phyloP scores from a whole-genome alignment of 495 filamentous ascomycete species.

The Pyrenula massariospora region DNA sequence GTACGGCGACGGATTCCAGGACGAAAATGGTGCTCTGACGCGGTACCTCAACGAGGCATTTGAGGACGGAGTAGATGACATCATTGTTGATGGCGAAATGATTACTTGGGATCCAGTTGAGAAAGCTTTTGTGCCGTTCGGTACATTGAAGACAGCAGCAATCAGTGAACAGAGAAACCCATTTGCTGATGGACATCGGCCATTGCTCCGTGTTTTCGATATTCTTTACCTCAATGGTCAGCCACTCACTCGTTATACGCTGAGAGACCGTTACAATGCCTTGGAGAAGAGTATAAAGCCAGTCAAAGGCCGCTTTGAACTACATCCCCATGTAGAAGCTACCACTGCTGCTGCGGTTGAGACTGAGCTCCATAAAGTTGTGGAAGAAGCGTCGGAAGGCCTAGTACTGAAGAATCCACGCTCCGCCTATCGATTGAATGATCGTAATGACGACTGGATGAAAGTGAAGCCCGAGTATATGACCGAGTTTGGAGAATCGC shows the following conservation, averaged over 20 bases:
- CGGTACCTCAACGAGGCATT: constrained; percentile 73
- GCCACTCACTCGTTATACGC: constrained; percentile 66
- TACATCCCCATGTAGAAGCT: constrained; percentile 63
- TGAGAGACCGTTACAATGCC: constrained; percentile 71
- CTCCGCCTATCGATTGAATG: constrained; percentile 75
- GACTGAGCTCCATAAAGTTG: constrained; percentile 62
- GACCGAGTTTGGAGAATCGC: constrained; percentile 87
- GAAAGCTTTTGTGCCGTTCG: constrained; percentile 78
- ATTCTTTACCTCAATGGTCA: constrained; percentile 78
- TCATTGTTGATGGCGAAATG: constrained; percentile 97
- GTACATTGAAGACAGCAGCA: constrained; percentile 87
- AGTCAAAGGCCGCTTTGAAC: constrained; percentile 65
- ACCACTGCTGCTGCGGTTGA: constrained; percentile 62
- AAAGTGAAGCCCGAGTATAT: constrained; percentile 99
- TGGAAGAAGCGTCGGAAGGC: constrained; percentile 82
- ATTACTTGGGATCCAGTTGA: constrained; percentile 92
- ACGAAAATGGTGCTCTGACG: constrained; percentile 69
- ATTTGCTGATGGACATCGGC: constrained; percentile 59
- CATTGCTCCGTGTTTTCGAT: constrained; percentile 79
- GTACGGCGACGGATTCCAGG: constrained; percentile 68
- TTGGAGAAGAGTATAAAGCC: constrained; percentile 53
- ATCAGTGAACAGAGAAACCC: constrained; percentile 71
- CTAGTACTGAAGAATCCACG: constrained; percentile 90
- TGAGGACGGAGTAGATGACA: constrained; percentile 59
- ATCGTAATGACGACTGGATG: constrained; percentile 94